Conservation (phyloP, 371 early-diverging fungal species). For the Nematocida minor region DNA sequence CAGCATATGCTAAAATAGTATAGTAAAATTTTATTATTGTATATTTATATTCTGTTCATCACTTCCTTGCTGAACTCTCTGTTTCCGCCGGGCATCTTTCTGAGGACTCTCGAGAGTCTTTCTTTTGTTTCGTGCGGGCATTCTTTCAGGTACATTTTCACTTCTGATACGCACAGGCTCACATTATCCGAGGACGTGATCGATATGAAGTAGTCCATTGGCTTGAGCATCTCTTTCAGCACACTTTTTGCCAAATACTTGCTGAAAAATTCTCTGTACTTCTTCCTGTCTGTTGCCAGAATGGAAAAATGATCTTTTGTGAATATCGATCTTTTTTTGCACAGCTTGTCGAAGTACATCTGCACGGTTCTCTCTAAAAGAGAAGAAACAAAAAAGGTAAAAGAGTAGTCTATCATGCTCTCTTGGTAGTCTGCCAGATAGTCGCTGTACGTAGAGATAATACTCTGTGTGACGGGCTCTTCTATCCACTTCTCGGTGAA, state of each 20-base stretch:
- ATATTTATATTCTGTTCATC: background rate
- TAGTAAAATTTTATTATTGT: too few species aligned
- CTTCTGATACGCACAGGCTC: constrained; percentile 58
- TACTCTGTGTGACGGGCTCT: constrained; percentile 39
- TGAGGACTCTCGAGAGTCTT: background rate
- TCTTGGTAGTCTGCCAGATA: constrained; percentile 63
- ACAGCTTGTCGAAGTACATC: constrained; percentile 57
- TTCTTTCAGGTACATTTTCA: constrained; percentile 41
- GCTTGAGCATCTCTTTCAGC: constrained; percentile 29
- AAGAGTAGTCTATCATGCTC: constrained; percentile 63
- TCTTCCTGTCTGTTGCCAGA: constrained; percentile 54
- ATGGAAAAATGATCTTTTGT: constrained; percentile 6
- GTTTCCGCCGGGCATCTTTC: constrained; percentile 46
- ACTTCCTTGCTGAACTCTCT: constrained; percentile 24
- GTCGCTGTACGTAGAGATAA: constrained; percentile 63
- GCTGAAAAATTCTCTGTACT: constrained; percentile 42
- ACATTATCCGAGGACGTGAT: constrained; percentile 54
- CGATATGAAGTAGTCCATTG: constrained; percentile 50
- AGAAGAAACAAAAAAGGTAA: constrained; percentile 57
- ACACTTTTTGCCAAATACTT: constrained; percentile 53
- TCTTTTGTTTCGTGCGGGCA: constrained; percentile 1
- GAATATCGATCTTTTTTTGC: constrained; percentile 51
- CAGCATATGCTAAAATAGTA: too few species aligned
- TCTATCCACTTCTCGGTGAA: constrained; percentile 61
- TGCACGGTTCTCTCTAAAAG: constrained; percentile 31